Base-by-base conservation (phyloP, 148 eudicot genomes). In the Rhododendron mucronatum region DNA sequence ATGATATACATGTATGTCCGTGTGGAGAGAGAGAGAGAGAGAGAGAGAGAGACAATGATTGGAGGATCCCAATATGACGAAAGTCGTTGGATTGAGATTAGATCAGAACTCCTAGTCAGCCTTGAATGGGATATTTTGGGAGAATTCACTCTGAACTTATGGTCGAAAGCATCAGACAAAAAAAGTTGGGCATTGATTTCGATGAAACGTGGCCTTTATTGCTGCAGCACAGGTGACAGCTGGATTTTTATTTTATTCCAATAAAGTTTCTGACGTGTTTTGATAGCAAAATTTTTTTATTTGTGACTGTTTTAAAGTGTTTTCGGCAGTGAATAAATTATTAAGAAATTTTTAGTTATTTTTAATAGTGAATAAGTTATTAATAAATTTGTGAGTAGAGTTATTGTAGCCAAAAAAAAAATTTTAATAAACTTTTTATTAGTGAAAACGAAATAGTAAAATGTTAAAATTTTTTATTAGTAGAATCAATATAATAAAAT, bases 111-210 rank as follows among this genome's bases (percentile, higher is more conserved):
- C 82, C 48, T 2, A 57, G 73, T 85, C 86, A 77, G 86, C 86
- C 86, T 77, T 39, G 82, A 37, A 14, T 53, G 75, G 51, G 86
- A 75, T 35, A 37, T 3, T 75, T 84, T 75, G 12, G 37, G 78
- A 92, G 86, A 91, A 15, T 80, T 47, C 53, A 12, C 81, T 3
- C 26, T 18, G 53, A 45, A 78, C 11, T 45, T 77, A 21, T 44
- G 80, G 51, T 41, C 3, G 28, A 77, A 12, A 77, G 44, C 14
- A 77, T 16, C 14, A 1, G 45, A 35, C 75, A 28, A 69, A 69
- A 69, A 26, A 69, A 69, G 37, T 28, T 28, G 6, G 75, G 15
- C 4, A 28, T 26, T 28, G 75, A 69, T 69, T 69, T 69, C 7
- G 18, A 69, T 28, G 75, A 10, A 9, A 23, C 30, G 30, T 65